Evolutionary conservation across 176 grass and related monocot genomes (phyloP).

Genomic region (Aegilops sharonensis): DNA sequence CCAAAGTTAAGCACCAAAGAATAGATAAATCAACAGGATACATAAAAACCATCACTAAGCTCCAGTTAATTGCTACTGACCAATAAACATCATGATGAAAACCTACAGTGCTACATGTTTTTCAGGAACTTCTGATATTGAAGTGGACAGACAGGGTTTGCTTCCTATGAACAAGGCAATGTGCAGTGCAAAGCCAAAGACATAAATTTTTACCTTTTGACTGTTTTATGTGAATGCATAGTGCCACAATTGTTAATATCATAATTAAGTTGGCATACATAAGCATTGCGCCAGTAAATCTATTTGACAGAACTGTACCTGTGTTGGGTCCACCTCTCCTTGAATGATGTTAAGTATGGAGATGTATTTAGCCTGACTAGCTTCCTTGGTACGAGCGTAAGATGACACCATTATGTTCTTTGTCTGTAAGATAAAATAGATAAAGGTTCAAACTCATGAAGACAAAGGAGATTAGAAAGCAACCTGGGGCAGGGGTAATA

Average conservation of each 20-base stretch:
- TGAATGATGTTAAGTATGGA: slow-evolving; percentile 99
- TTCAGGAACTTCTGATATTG: neutral
- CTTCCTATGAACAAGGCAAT: neutral
- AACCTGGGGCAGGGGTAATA: neutral
- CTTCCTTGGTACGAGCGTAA: slow-evolving; percentile 97
- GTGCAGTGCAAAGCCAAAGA: neutral
- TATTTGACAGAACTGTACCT: slow-evolving; percentile 48
- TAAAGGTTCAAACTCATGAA: slow-evolving; percentile 7
- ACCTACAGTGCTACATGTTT: neutral
- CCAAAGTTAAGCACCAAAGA: slow-evolving; percentile 3
- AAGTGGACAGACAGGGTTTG: neutral
- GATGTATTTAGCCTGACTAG: slow-evolving; percentile 99
- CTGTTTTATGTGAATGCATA: neutral
- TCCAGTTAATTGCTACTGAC: neutral
- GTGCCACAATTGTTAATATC: neutral
- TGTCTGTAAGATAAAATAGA: slow-evolving; percentile 54
- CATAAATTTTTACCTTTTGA: neutral
- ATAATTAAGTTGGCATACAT: neutral
- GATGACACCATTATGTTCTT: slow-evolving; percentile 99
- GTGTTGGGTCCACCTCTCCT: slow-evolving; percentile 98
- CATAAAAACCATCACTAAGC: neutral
- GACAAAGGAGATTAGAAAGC: neutral
- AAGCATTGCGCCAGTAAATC: slow-evolving; percentile 10
- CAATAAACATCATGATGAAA: slow-evolving; percentile 4
- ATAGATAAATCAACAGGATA: slow-evolving; percentile 14